Percentiles rank a stretch among this genome's conserved stretches.
Conservation (phyloP, 345 rosid genomes). For the Salix suchowensis region DNA sequence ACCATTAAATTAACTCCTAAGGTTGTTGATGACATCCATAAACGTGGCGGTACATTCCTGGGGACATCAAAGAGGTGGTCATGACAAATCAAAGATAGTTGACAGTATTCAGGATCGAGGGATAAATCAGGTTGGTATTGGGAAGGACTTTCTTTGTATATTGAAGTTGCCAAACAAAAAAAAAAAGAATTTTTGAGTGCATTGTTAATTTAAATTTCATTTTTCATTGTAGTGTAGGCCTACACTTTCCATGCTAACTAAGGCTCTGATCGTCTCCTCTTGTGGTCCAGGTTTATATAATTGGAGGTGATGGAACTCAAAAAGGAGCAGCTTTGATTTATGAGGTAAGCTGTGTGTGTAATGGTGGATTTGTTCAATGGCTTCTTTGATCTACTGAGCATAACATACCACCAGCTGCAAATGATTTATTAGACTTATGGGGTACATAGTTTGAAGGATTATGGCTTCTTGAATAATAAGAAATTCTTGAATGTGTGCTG, state of each 20-base stretch:
- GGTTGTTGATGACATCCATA: slow-evolving; percentile 67
- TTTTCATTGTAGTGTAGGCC: not conserved
- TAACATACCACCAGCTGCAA: too few relatives aligned
- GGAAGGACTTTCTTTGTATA: not conserved
- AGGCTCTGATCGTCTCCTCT: slow-evolving; percentile 9
- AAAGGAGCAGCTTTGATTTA: slow-evolving; percentile 63
- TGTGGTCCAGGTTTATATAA: slow-evolving; percentile 58
- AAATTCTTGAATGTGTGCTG: not conserved
- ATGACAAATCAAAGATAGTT: slow-evolving; percentile 64
- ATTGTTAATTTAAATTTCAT: not conserved
- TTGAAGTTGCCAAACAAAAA: not conserved
- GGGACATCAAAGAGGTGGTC: slow-evolving; percentile 83
- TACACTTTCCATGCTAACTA: not conserved
- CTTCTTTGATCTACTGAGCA: too few relatives aligned
- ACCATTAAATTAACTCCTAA: slow-evolving; percentile 51
- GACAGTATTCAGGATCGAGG: slow-evolving; percentile 87
- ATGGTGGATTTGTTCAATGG: not conserved
- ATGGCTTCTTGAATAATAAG: not conserved
- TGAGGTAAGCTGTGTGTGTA: slow-evolving; percentile 38
- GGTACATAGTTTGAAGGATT: not conserved
- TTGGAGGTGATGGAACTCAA: slow-evolving; percentile 88
- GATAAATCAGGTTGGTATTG: slow-evolving; percentile 54
- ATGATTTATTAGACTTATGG: too few relatives aligned
- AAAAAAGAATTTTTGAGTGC: not conserved
- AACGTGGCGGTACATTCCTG: slow-evolving; percentile 74